Evolutionary conservation across 2,329 filamentous ascomycete species (phyloP), one percentile per base, ranked within the genome.

Genomic region (Botrytis porri): DNA sequence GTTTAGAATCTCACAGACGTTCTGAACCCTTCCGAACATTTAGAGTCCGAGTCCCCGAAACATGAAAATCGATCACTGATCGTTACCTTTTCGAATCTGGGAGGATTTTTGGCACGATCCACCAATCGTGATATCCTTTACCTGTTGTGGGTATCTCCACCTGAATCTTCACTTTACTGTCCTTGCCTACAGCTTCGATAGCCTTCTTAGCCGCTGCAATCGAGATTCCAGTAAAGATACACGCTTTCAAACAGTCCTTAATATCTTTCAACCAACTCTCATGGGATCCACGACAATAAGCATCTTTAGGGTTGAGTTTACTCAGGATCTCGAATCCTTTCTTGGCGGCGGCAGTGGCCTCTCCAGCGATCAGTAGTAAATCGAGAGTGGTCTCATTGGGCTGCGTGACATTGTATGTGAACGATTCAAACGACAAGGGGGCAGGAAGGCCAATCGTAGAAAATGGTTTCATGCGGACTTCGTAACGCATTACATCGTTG

Each of bases 401-500:
- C 67, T 86, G 83, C 16, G 82, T 82, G 41, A 84, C 82, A 2
- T 85, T 76, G 2, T 78, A 79, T 5, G 83, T 81, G 72, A 88
- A 88, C 32, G 88, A 85, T 4, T 86, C 85, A 72, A 85, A 88
- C 0, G 86, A 83, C 4, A 89, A 84, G 7, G 89, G 82, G 77
- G 89, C 86, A 0, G 90, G 88, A 1, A 90, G 84, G 29, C 85
- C 85, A 60, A 93, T 85, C 1, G 82, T 81, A 4, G 90, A 82
- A 76, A 92, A 93, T 0, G 90, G 89, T 78, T 92, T 92, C 90
- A 93, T 91, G 69, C 91, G 88, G 2, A 92, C 83, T 78, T 92
- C 90, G 77, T 92, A 91, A 7, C 89, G 85, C 32, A 90, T 82
- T 2, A 81, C 78, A 39, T 88, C 84, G n/a, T 84, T 84, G 41